Evolutionary conservation across 345 rosid genomes (phyloP), one percentile per base, ranked within the genome.

Genomic region (Leavenworthia alabamica): DNA sequence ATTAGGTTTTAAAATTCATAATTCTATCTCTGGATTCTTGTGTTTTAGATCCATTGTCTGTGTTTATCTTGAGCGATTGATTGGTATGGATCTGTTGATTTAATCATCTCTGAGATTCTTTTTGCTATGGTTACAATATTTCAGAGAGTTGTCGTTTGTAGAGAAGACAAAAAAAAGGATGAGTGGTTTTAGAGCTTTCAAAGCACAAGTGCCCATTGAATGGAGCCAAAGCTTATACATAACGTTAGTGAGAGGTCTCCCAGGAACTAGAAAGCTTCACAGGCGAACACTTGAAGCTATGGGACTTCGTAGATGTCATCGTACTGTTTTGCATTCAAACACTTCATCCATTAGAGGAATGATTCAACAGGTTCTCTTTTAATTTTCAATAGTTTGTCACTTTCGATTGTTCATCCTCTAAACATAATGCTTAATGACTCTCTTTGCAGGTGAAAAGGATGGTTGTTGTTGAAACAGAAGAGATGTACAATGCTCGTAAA

Each of bases 181-280:
- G 96, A 85, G 76, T 74, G 96, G 89, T 31, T 88, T 85, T 68
- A 88, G 86, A 64, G 87, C 89, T 41, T 88, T 85, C 60, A 83
- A 83, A 81, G 78, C 91, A 2, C 68, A 74, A 33, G 86, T 80
- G 22, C 87, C 96, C 9, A 69, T 85, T 40, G 62, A 76, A 8
- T 80, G 89, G 86, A 85, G 96, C 71, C 69, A 80, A 31, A 79
- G 80, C 37, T 75, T 87, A 29, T 88, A 80, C 56, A 77, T 88
- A 68, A 88, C 89, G 47, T 77, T 83, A 56, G 95, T 83, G 51
- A 83, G 92, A 56, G 96, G 92, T 64, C 80, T 85, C 50, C 96
- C 96, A 0, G 96, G 96, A 35, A 88, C 92, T 2, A 83, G 92
- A 74, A 83, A 78, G 79, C 86, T 79, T 47, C 96, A 88, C 69